Evolutionary conservation across 495 filamentous ascomycete genomes (phyloP).

Genomic region (Xylaria acuta): DNA sequence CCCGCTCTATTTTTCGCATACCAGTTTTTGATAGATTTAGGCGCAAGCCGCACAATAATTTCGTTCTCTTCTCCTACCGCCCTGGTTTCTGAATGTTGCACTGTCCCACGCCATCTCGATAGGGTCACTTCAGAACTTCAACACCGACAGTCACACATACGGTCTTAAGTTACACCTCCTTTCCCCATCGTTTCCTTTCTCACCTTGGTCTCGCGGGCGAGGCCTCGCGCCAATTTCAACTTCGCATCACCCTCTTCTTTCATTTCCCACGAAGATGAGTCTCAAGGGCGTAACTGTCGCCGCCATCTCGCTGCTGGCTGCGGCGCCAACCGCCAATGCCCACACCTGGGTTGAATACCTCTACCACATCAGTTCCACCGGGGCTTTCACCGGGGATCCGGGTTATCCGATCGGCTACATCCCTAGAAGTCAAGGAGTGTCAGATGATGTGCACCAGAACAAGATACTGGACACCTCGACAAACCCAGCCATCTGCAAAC

Average conservation of each 20-base stretch:
- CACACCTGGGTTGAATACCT: conserved; percentile 85
- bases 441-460: conserved; percentile 51
- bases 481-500: conserved; percentile 50
- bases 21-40: background rate
- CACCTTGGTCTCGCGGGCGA: conserved; percentile 23
- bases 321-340: conserved; percentile 49
- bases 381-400: conserved; percentile 69
- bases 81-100: background rate
- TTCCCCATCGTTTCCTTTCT: conserved; percentile 4
- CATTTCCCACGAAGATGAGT: conserved; percentile 25
- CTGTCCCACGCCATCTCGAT: background rate
- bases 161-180: conserved; percentile 20
- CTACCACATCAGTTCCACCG: conserved; percentile 71
- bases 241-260: background rate
- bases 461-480: conserved; percentile 49
- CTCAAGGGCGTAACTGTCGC: conserved; percentile 26
- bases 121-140: conserved; percentile 17
- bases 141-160: conserved; percentile 19
- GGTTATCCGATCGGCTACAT: conserved; percentile 73
- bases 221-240: conserved; percentile 1
- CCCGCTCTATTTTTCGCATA: background rate
- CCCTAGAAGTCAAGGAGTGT: conserved; percentile 55
- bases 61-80: background rate
- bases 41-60: conserved; percentile 5
- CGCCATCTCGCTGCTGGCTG: conserved; percentile 42